phyloP scores from a whole-genome alignment of 345 rosid species.

The Leavenworthia alabamica region DNA sequence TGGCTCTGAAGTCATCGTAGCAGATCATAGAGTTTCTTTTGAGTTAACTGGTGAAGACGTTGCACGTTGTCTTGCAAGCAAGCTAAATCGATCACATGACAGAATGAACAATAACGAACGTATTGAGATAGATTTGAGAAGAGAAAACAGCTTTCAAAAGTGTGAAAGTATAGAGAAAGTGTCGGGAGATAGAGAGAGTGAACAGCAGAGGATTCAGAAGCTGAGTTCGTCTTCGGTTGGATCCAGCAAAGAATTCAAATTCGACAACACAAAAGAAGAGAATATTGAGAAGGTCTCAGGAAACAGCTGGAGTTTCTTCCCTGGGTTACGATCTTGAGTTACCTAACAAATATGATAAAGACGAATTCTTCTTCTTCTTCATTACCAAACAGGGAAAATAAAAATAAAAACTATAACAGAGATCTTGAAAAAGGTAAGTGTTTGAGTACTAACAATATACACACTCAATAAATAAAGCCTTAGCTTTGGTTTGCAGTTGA shows the following conservation, averaged over 20 bases:
- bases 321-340: constrained; percentile 67
- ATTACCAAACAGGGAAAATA: neutral
- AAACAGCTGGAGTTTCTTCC: constrained; percentile 81
- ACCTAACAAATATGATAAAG: constrained; percentile 30
- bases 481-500: constrained; percentile 11
- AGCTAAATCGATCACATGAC: constrained; percentile 29
- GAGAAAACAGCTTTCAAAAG: constrained; percentile 19
- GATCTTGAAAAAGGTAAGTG: neutral
- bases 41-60: constrained; percentile 95
- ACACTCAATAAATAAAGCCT: constrained; percentile 24
- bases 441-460: constrained; percentile 20
- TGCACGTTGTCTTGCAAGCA: constrained; percentile 72
- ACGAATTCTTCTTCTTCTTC: neutral
- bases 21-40: constrained; percentile 74
- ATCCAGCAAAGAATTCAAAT: constrained; percentile 81
- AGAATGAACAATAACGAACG: constrained; percentile 24
- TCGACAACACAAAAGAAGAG: constrained; percentile 57
- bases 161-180: constrained; percentile 31
- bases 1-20: constrained; percentile 34
- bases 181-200: constrained; percentile 40
- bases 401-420: neutral
- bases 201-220: constrained; percentile 33
- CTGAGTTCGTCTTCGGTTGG: constrained; percentile 61
- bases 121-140: constrained; percentile 15
- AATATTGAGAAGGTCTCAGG: constrained; percentile 58